Evolutionary conservation across 164 flowering plant species (phyloP), one percentile per base, ranked within the genome.

Genomic region (Liriodendron chinense): DNA sequence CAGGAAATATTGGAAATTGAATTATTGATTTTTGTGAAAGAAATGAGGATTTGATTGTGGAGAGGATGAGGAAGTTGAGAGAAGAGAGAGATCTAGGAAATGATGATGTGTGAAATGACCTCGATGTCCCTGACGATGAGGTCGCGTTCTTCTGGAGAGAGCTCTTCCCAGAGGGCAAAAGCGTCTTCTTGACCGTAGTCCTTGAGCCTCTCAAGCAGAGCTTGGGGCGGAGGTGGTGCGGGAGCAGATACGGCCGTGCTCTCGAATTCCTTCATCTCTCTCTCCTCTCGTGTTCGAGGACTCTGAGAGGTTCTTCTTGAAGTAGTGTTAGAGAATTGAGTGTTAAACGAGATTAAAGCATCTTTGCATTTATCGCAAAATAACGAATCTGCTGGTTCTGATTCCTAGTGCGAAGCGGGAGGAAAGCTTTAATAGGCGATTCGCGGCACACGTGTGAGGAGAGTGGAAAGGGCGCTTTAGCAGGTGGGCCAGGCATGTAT

Each of bases 91-190:
- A 77, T 67, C 77, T 62, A 2, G 23, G 59, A 70, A 14, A 47
- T 9, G 59, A 12, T n/a, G n/a, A n/a, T n/a, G n/a, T n/a, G 24
- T 18, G 21, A 57, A 75, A 18, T 59, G 43, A 90, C 98, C 92
- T 90, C 92, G 73, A 96, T 90, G 69, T 96, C 98, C 71, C 75
- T 82, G 82, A 96, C 88, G 80, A 96, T 97, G 65, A 89, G 82
- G 5, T 88, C 84, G 8, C 93, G 91, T 53, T 96, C 96, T 21
- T 89, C 89, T 0, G 85, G 73, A 24, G 97, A 89, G 71, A 96
- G 97, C 69, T 96, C 96, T n/a, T 92, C 97, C 99, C 99, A 96
- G 50, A 90, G 89, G 23, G 93, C 86, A 74, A 96, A 94, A n/a
- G 74, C 90, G 74, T 96, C 94, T 79, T 92, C 97, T 70, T 96